A percentile compares a stretch with the other conserved stretches of the same genome.
Evolutionary conservation across 1,284 basidiomycete species (phyloP).

Genomic region (Ustilago crameri): DNA sequence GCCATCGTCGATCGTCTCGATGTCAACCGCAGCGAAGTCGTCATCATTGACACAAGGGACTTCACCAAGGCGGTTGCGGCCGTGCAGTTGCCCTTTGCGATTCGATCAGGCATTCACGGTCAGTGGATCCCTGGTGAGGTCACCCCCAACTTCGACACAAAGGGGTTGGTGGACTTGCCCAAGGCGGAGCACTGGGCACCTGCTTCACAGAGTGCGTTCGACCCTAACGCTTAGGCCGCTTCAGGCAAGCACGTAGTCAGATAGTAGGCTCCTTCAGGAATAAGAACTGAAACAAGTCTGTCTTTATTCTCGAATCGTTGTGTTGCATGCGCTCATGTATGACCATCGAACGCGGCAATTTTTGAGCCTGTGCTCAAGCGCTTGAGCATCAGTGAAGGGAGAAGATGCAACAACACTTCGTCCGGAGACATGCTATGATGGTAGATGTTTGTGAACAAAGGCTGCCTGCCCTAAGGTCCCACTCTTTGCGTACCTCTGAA

Average conservation of each 20-base stretch:
- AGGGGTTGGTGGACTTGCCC: constrained; percentile 20
- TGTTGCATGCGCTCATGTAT: too few species aligned
- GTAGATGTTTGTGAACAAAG: too few species aligned
- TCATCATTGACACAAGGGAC: constrained; percentile 34
- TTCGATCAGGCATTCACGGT: constrained; percentile 28
- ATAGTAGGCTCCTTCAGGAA: too few species aligned
- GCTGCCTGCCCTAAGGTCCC: too few species aligned
- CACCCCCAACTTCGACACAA: constrained; percentile 27
- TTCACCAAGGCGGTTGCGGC: constrained; percentile 27
- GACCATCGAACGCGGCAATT: too few species aligned
- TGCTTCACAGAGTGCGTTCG: constrained; percentile 10
- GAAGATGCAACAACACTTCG: too few species aligned
- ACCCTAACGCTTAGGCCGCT: constrained; percentile 11
- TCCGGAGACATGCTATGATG: too few species aligned
- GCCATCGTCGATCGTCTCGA: constrained; percentile 44
- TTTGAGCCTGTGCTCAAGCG: too few species aligned
- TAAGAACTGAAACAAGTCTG: too few species aligned
- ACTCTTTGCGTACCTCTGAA: too few species aligned
- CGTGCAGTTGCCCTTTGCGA: constrained; percentile 24
- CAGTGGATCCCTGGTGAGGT: constrained; percentile 32
- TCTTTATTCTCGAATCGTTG: too few species aligned
- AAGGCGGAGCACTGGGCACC: constrained; percentile 28
- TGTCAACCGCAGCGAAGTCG: constrained; percentile 34
- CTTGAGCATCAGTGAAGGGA: too few species aligned
- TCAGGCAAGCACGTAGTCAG: background rate